phyloP scores from a whole-genome alignment of 75 land plant genomes.

The Sequoiadendron giganteum region DNA sequence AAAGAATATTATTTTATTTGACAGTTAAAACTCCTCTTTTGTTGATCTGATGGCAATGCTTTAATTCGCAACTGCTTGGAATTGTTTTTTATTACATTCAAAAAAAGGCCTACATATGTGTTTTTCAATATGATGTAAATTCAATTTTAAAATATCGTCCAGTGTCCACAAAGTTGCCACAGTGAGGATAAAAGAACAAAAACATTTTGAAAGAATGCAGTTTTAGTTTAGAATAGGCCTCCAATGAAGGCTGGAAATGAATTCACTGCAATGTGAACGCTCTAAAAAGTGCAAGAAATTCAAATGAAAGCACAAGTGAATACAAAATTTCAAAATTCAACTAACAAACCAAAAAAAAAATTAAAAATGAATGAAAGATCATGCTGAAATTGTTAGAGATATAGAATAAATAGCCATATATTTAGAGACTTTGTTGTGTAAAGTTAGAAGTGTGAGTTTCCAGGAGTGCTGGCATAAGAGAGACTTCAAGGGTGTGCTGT shows the following conservation, averaged over 20 bases:
- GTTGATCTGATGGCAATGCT: background rate
- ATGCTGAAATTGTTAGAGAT: background rate
- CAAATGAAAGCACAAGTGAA: background rate
- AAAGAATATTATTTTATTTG: background rate
- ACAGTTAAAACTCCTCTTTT: background rate
- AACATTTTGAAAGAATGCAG: background rate
- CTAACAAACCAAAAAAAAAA: background rate
- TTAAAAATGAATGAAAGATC: background rate
- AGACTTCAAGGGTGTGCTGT: no score
- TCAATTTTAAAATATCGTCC: background rate
- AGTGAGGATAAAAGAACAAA: background rate
- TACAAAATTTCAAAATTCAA: background rate
- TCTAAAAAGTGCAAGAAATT: background rate
- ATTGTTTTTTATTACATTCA: no score
- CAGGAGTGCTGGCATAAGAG: no score
- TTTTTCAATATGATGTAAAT: background rate
- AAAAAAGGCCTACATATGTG: no score
- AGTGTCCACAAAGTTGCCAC: background rate
- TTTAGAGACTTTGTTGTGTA: no score
- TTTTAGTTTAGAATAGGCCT: background rate
- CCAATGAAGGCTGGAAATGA: background rate
- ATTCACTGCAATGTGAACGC: background rate
- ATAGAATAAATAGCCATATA: background rate
- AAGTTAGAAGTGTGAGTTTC: no score
- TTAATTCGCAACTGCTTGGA: background rate